Evolutionary conservation across 2,329 filamentous ascomycete species (phyloP).

Genomic region (Teratosphaeria gauchensis): DNA sequence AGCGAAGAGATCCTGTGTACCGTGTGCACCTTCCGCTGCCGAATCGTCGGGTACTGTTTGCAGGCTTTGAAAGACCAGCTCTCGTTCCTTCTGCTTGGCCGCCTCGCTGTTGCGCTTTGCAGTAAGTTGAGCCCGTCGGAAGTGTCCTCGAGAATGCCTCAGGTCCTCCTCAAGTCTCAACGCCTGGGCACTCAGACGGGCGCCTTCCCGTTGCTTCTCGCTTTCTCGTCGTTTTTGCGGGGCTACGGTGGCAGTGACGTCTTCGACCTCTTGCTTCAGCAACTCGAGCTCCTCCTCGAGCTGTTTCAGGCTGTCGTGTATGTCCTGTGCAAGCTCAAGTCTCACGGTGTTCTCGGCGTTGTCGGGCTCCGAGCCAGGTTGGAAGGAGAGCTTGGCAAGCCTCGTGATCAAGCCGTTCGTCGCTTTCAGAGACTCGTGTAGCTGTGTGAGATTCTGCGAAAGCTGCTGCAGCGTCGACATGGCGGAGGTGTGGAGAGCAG

Average conservation of each 20-base stretch:
- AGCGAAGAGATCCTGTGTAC: constrained; percentile 30
- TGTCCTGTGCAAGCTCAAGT: constrained; percentile 68
- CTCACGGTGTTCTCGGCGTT: constrained; percentile 48
- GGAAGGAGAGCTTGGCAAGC: constrained; percentile 51
- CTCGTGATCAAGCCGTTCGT: constrained; percentile 47
- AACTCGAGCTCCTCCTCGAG: constrained; percentile 78
- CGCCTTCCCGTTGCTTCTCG: constrained; percentile 45
- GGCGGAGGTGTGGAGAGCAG: background rate
- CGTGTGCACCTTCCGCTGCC: constrained; percentile 17
- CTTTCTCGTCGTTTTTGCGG: constrained; percentile 35
- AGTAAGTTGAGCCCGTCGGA: constrained; percentile 70
- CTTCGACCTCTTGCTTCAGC: constrained; percentile 66
- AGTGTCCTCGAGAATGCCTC: constrained; percentile 55
- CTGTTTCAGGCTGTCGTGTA: constrained; percentile 65
- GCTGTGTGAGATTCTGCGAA: constrained; percentile 19
- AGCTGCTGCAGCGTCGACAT: constrained; percentile 14
- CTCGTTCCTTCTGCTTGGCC: constrained; percentile 66
- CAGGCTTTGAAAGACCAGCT: constrained; percentile 61
- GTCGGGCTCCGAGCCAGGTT: constrained; percentile 50
- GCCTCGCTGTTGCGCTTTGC: constrained; percentile 66
- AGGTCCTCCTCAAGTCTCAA: constrained; percentile 61
- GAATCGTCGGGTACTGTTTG: constrained; percentile 31
- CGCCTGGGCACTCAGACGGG: constrained; percentile 56
- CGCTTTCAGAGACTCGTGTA: constrained; percentile 45
- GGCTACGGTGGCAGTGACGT: constrained; percentile 43